These are phyloP conservation scores for Emmonsia crescens DNA, from an alignment of 2,329 filamentous ascomycete genomes.

Conservation along the genomic window DNA sequence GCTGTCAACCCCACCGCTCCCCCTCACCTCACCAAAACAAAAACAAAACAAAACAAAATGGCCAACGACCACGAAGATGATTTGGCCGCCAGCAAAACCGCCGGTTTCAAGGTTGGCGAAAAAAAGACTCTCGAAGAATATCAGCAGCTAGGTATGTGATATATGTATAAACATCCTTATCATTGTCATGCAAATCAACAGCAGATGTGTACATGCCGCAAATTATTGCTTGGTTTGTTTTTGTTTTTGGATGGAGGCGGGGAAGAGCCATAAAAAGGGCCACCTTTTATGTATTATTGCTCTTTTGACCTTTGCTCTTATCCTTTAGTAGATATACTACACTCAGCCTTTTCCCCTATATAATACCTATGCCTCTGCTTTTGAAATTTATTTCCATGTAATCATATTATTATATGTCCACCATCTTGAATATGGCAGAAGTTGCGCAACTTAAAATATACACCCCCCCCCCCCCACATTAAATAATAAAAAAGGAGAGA, in stretches of 20 bases:
- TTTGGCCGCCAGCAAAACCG: conserved; percentile 72
- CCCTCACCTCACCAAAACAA: neutral
- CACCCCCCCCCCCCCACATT: neutral
- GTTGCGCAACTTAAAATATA: neutral
- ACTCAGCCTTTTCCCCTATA: neutral
- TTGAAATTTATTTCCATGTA: neutral
- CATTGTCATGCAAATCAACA: neutral
- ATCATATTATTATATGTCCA: neutral
- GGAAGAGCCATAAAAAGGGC: neutral
- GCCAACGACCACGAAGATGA: conserved; percentile 65
- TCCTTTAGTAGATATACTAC: neutral
- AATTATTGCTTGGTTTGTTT: neutral
- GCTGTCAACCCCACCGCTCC: neutral
- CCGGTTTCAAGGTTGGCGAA: conserved; percentile 96
- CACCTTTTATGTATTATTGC: neutral
- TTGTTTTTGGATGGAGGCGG: neutral
- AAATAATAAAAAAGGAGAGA: neutral
- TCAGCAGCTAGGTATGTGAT: conserved; percentile 69
- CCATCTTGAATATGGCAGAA: neutral
- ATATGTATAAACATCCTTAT: neutral
- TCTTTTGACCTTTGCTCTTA: neutral
- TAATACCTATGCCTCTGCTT: neutral
- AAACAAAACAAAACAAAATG: conserved; percentile 37
- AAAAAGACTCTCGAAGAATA: conserved; percentile 97
- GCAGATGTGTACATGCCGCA: neutral